A percentile compares a stretch with the other conserved stretches of the same genome.
Conservation (phyloP, 768 basidiomycete species). For the Boletales sp. region DNA sequence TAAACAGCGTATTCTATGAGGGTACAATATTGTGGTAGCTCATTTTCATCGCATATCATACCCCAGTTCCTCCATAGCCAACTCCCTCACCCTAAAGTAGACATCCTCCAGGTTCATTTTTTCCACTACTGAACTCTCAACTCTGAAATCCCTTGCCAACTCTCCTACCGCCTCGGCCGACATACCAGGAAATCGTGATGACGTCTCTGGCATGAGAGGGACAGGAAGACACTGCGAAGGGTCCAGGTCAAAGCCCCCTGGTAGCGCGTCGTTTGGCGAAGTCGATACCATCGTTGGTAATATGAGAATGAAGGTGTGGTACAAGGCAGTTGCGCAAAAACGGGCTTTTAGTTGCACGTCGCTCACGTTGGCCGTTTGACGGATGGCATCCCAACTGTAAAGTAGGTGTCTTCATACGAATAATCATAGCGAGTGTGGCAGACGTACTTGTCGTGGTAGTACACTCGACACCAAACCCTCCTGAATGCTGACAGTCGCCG, state of each 20-base stretch:
- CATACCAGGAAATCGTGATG: constrained; percentile 72
- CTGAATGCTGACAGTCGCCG: constrained; percentile 67
- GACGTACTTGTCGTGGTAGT: constrained; percentile 83
- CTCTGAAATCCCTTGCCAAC: constrained; percentile 55
- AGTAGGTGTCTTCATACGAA: neutral
- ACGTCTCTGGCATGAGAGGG: constrained; percentile 57
- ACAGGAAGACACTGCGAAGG: constrained; percentile 58
- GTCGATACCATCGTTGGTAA: constrained; percentile 31
- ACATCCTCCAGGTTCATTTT: constrained; percentile 54
- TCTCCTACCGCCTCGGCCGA: constrained; percentile 61
- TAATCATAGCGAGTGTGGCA: neutral
- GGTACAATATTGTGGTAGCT: neutral
- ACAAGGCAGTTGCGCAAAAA: constrained; percentile 74
- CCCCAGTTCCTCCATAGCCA: constrained; percentile 50
- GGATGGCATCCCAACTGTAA: constrained; percentile 72
- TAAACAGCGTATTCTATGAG: constrained; percentile 29
- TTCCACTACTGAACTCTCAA: constrained; percentile 57
- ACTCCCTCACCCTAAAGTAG: constrained; percentile 59
- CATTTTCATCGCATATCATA: constrained; percentile 29
- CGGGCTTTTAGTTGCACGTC: constrained; percentile 73
- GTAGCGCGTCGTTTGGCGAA: constrained; percentile 31
- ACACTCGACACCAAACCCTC: constrained; percentile 84
- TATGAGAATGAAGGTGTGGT: constrained; percentile 54
- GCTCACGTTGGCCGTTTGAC: constrained; percentile 68
- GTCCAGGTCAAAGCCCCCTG: constrained; percentile 48